Conservation (phyloP, 2,329 filamentous ascomycete genomes). For the Fonsecaea erecta region DNA sequence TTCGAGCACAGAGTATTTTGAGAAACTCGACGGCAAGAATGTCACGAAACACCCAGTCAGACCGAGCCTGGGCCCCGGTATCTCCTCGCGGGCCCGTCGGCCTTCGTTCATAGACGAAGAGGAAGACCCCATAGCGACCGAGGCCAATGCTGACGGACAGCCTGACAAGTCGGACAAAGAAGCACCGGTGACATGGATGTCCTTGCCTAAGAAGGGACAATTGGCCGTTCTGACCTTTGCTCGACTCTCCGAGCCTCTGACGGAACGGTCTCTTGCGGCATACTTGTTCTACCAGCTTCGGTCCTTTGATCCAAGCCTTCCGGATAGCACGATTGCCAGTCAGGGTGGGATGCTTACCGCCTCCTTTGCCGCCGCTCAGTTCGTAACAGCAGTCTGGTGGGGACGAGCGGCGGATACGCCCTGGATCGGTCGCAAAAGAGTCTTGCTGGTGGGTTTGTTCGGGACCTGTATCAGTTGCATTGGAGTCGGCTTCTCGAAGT, state of each 20-base stretch:
- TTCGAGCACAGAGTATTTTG: conserved; percentile 8
- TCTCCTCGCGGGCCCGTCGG: conserved; percentile 29
- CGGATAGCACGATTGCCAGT: conserved; percentile 69
- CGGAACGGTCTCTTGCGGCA: conserved; percentile 75
- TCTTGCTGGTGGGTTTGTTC: conserved; percentile 74
- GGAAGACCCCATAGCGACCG: conserved; percentile 32
- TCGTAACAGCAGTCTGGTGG: conserved; percentile 82
- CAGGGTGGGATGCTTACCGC: conserved; percentile 80
- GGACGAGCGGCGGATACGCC: conserved; percentile 71
- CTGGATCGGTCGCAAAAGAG: conserved; percentile 72
- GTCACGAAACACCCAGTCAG: conserved; percentile 7
- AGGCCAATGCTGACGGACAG: conserved; percentile 12
- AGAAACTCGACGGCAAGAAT: conserved; percentile 6
- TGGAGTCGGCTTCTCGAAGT: conserved; percentile 71
- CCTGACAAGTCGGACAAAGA: conserved; percentile 37
- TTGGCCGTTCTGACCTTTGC: conserved; percentile 77
- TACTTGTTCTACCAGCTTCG: conserved; percentile 91
- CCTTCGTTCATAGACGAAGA: conserved; percentile 38
- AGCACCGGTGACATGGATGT: conserved; percentile 67
- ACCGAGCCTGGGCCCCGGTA: conserved; percentile 23
- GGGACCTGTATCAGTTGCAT: conserved; percentile 70
- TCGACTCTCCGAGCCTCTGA: conserved; percentile 79
- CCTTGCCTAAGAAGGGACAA: conserved; percentile 77
- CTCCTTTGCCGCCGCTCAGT: conserved; percentile 80
- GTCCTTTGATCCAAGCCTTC: conserved; percentile 68